phyloP scores from a whole-genome alignment of 2,329 filamentous ascomycete species.

The Colletotrichum cordylinicola region DNA sequence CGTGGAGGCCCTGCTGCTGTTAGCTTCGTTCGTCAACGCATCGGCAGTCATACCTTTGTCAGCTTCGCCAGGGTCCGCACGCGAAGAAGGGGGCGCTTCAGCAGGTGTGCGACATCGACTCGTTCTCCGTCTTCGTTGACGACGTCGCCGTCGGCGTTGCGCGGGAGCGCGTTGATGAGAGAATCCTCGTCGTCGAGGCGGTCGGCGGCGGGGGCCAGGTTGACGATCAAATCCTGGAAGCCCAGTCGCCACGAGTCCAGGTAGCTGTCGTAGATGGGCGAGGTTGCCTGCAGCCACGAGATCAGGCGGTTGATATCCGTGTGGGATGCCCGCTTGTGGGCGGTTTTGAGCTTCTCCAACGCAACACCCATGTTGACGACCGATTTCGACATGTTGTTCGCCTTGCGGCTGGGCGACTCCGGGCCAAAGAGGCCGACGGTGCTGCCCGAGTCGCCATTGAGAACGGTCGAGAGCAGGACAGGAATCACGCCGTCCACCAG shows the following conservation, averaged over 20 bases:
- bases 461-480: conserved; percentile 84
- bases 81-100: conserved; percentile 87
- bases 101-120: conserved; percentile 90
- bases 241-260: conserved; percentile 88
- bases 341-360: conserved; percentile 80
- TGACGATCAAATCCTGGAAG: conserved; percentile 94
- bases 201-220: conserved; percentile 74
- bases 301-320: conserved; percentile 75
- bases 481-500: conserved; percentile 95
- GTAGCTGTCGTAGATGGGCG: conserved; percentile 84
- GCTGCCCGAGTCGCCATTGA: conserved; percentile 68
- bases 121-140: conserved; percentile 81
- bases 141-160: conserved; percentile 70
- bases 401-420: conserved; percentile 55
- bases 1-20: conserved; percentile 56
- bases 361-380: conserved; percentile 94
- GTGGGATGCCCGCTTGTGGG: conserved; percentile 82
- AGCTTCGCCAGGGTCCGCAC: conserved; percentile 88
- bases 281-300: conserved; percentile 80
- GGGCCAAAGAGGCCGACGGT: conserved; percentile 72
- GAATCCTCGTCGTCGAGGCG: conserved; percentile 64
- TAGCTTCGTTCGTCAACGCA: background rate
- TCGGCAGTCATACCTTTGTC: conserved; percentile 63
- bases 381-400: conserved; percentile 75
- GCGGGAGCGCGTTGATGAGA: conserved; percentile 62